Evolutionary conservation across 345 rosid genomes (phyloP).

Genomic region (Populus alba): DNA sequence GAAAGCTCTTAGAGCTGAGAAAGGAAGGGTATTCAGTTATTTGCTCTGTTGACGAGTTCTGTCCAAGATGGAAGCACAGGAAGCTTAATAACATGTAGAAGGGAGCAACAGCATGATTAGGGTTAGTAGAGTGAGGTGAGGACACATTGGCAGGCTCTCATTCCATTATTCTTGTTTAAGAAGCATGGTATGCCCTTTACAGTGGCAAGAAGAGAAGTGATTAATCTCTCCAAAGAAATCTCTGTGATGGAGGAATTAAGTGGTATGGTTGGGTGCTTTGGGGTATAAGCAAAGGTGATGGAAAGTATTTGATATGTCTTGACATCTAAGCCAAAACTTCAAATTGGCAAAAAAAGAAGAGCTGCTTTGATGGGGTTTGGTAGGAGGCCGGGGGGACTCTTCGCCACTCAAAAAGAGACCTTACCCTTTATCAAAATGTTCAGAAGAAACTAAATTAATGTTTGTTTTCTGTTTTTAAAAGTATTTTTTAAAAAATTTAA

Average conservation of each 20-base stretch:
- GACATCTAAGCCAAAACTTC: constrained; percentile 48
- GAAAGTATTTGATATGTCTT: constrained; percentile 53
- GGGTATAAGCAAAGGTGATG: constrained; percentile 78
- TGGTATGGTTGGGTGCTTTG: constrained; percentile 71
- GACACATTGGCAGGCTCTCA: constrained; percentile 18
- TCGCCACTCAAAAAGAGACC: constrained; percentile 29
- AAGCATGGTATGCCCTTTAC: constrained; percentile 43
- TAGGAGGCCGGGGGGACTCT: constrained; percentile 20
- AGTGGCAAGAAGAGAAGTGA: constrained; percentile 18
- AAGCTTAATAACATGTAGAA: constrained; percentile 22
- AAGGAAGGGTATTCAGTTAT: not conserved
- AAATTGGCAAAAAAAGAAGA: constrained; percentile 1
- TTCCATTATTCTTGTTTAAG: constrained; percentile 50
- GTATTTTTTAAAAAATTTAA: too few species aligned
- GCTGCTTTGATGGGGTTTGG: constrained; percentile 47
- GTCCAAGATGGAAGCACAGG: constrained; percentile 1
- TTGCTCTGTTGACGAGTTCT: not conserved
- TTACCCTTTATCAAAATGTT: constrained; percentile 36
- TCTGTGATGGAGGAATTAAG: constrained; percentile 24
- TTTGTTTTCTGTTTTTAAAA: too few species aligned
- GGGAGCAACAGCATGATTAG: constrained; percentile 40
- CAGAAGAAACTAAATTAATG: constrained; percentile 42
- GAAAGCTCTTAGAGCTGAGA: not conserved
- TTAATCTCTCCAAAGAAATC: constrained; percentile 3
- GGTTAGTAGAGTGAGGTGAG: constrained; percentile 41